These are phyloP conservation scores for Metroxylon sagu DNA, from an alignment of 176 grass and related monocot genomes.

Conservation along the genomic window DNA sequence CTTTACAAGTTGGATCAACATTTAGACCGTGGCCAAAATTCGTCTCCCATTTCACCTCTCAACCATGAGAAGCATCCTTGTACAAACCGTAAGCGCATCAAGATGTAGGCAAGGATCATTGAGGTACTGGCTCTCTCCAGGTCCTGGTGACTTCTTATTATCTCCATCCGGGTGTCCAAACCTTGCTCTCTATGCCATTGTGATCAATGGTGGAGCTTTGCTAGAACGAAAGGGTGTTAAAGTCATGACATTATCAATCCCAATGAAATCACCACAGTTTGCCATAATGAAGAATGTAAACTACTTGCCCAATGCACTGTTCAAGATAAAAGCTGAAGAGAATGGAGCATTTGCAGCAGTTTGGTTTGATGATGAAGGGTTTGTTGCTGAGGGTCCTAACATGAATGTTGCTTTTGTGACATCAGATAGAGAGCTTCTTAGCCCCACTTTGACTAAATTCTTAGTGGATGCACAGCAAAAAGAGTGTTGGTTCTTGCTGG, in stretches of 20 bases:
- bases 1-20: constrained; percentile 92
- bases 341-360: constrained; percentile 56
- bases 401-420: constrained; percentile 88
- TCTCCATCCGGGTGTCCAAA: constrained; percentile 55
- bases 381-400: constrained; percentile 72
- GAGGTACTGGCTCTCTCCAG: constrained; percentile 82
- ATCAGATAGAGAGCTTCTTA: constrained; percentile 41
- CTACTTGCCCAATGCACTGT: constrained; percentile 72
- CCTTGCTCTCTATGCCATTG: constrained; percentile 51
- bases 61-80: constrained; percentile 54
- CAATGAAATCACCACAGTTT: constrained; percentile 68
- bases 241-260: constrained; percentile 76
- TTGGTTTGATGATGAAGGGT: constrained; percentile 81
- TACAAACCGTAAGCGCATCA: constrained; percentile 59
- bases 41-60: constrained; percentile 40
- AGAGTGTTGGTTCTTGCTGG: constrained; percentile 48
- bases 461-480: constrained; percentile 70
- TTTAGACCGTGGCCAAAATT: constrained; percentile 73
- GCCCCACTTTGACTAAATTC: constrained; percentile 68
- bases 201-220: constrained; percentile 41
- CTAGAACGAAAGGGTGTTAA: constrained; percentile 39
- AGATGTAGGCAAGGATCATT: constrained; percentile 77
- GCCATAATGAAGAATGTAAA: constrained; percentile 81
- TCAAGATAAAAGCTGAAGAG: constrained; percentile 73
- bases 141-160: constrained; percentile 81